phyloP scores from a whole-genome alignment of 129 eudicot genomes.

The Pittosporum tobira region DNA sequence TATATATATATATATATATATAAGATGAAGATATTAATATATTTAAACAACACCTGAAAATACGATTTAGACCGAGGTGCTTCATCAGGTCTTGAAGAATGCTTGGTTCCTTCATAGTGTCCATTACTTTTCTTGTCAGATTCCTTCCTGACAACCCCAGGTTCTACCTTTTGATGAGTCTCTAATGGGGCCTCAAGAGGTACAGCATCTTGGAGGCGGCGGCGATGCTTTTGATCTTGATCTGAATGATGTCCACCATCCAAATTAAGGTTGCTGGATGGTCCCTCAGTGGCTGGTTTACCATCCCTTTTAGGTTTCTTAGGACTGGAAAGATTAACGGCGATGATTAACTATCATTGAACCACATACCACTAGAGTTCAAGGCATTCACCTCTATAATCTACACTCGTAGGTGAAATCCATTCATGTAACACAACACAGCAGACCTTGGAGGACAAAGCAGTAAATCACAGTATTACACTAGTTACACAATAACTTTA shows the following conservation, averaged over 20 bases:
- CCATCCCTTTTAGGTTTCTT: slow-evolving; percentile 67
- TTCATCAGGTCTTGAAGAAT: slow-evolving; percentile 30
- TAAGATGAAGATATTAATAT: neutral
- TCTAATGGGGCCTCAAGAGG: slow-evolving; percentile 36
- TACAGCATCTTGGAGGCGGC: slow-evolving; percentile 36
- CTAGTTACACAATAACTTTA: neutral
- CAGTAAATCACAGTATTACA: neutral
- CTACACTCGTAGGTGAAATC: neutral
- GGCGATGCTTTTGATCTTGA: slow-evolving; percentile 41
- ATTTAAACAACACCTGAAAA: slow-evolving; percentile 43
- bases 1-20: too few species aligned
- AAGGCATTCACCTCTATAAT: neutral
- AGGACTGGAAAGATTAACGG: slow-evolving; percentile 38
- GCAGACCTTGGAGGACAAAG: neutral
- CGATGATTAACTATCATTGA: neutral
- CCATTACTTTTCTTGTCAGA: slow-evolving; percentile 33
- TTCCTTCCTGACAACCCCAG: slow-evolving; percentile 22
- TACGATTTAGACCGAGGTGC: slow-evolving; percentile 43
- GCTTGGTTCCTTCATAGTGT: slow-evolving; percentile 36
- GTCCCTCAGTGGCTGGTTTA: slow-evolving; percentile 43
- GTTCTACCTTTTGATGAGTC: slow-evolving; percentile 33
- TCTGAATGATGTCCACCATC: slow-evolving; percentile 35
- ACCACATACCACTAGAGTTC: neutral
- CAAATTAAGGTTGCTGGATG: slow-evolving; percentile 19
- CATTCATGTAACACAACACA: neutral